A percentile compares a stretch with the other conserved stretches of the same genome.
phyloP scores from a whole-genome alignment of 129 eudicot genomes.

The Glebionis coronaria region DNA sequence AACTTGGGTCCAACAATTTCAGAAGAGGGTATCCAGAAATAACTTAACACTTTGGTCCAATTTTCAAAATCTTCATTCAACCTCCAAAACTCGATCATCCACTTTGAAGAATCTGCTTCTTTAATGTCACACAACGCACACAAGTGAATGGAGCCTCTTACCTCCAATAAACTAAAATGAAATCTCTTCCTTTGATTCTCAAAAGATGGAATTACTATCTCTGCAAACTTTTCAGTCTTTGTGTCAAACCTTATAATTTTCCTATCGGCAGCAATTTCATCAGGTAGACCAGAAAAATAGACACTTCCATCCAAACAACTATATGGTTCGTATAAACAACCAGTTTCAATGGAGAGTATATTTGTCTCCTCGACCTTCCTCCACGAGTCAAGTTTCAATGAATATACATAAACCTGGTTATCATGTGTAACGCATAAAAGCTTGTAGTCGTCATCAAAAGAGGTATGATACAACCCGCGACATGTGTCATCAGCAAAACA shows the following conservation, averaged over 20 bases:
- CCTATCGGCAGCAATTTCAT: no score
- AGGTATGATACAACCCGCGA: background rate
- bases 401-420: background rate
- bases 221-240: background rate
- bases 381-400: conserved; percentile 9
- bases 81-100: conserved; percentile 1
- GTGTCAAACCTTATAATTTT: background rate
- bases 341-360: no score
- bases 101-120: background rate
- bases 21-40: background rate
- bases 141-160: conserved; percentile 1
- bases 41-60: background rate
- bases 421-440: background rate
- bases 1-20: no score
- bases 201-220: background rate
- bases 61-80: background rate
- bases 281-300: background rate
- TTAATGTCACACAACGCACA: background rate
- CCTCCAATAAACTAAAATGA: background rate
- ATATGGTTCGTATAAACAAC: background rate
- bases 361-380: background rate
- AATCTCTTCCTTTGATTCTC: background rate
- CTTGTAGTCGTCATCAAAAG: conserved; percentile 16
- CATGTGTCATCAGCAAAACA: background rate
- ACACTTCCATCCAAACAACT: background rate